Base-by-base conservation (phyloP, 768 basidiomycete species). In the Mycena galericulata region DNA sequence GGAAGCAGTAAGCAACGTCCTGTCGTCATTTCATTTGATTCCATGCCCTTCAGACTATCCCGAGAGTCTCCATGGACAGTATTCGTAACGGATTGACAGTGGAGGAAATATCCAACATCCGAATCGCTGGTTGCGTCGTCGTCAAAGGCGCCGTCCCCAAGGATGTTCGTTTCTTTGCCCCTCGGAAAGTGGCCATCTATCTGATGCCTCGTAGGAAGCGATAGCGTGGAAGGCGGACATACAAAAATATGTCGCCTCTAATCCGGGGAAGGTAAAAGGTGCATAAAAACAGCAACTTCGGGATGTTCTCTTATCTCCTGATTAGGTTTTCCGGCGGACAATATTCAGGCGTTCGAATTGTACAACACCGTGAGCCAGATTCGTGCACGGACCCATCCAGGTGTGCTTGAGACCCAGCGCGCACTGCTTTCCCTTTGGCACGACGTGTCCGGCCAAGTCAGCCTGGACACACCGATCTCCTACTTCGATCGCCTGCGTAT, bases 401-500 rank as follows among this genome's bases (percentile, higher is more conserved):
- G 82, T 2, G 66, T 90, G 1, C 79, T 94, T 20, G 74, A 80
- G 9, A 88, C 90, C 1, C 92, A 94, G 65, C 79, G 78, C 36
- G 82, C 82, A 14, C 81, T 93, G 12, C 81, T 91, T 11, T 82
- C 83, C 5, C 81, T 93, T 17, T 92, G 90, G 89, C 83, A 89
- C 68, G 80, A 86, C 58, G 76, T 83, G 1, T 67, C 73, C 30
- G 76, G 84, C 29, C 76, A 79, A 29, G 77, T 91, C 61, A 82
- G 81, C 63, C 82, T 92, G 30, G 71, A 78, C 14, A 88, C 83
- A 3, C 91, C 92, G 0, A 78, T 94, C n/a, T 88, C 89, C 1
- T 95, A 95, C 77, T 92, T 88, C 65, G 93, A 95, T 78, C 85
- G 93, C 8, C 79, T 94, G 14, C 85, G 92, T 2, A 92, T 94